Percentiles rank a stretch among this genome's conserved stretches.
Conservation (phyloP, 345 rosid species). For the Camelina laxa region DNA sequence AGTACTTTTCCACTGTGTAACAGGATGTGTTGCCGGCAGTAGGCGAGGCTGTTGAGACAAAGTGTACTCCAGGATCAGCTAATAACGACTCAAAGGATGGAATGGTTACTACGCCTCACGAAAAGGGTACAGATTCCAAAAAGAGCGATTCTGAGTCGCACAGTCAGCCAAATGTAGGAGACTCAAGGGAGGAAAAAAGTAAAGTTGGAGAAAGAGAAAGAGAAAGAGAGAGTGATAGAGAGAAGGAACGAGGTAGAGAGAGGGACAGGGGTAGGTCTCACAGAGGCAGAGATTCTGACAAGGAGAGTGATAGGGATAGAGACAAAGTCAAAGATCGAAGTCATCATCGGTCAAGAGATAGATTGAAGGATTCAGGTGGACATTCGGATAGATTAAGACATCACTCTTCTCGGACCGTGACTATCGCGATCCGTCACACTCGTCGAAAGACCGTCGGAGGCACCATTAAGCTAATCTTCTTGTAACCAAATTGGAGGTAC, state of each 20-base stretch:
- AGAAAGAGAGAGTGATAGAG: constrained; percentile 75
- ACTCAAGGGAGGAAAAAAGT: constrained; percentile 58
- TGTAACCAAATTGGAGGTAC: background rate
- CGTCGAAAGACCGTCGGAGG: constrained; percentile 40
- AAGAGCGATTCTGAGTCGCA: constrained; percentile 69
- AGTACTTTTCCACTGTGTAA: constrained; percentile 21
- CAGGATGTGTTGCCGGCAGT: constrained; percentile 62
- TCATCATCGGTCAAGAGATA: constrained; percentile 72
- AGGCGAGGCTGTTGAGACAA: constrained; percentile 49
- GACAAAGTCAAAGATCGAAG: constrained; percentile 68
- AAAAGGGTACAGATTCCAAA: constrained; percentile 63
- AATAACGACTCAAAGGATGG: constrained; percentile 58
- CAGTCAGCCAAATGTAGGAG: constrained; percentile 50
- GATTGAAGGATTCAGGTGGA: constrained; percentile 75
- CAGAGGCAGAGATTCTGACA: constrained; percentile 76
- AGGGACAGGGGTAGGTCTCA: constrained; percentile 71
- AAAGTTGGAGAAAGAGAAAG: constrained; percentile 58
- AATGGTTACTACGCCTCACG: constrained; percentile 47
- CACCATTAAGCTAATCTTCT: constrained; percentile 22
- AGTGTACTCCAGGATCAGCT: constrained; percentile 45
- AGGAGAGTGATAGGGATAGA: constrained; percentile 81
- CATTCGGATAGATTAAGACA: constrained; percentile 71
- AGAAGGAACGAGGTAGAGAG: constrained; percentile 54
- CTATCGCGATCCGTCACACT: constrained; percentile 26
- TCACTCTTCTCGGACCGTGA: constrained; percentile 73